phyloP scores from a whole-genome alignment of 1,139 yeast genomes.

The Hemisphaericaspora xylanilytica region DNA sequence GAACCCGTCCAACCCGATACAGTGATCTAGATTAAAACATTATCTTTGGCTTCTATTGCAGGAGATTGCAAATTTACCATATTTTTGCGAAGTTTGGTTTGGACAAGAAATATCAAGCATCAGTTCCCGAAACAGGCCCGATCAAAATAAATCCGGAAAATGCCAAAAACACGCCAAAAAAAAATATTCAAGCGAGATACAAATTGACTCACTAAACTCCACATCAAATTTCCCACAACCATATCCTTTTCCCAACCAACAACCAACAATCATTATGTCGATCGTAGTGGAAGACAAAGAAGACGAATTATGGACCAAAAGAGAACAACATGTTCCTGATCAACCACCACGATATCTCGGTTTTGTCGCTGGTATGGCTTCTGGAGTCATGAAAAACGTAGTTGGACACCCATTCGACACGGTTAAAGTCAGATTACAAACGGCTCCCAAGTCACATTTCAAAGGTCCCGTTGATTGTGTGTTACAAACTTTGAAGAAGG shows the following conservation, averaged over 20 bases:
- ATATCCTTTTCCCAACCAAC: too few species aligned
- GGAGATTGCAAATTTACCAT: too few species aligned
- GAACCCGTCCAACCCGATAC: too few species aligned
- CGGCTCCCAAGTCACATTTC: conserved; percentile 68
- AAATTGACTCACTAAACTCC: background rate
- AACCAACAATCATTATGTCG: too few species aligned
- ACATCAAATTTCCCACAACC: background rate
- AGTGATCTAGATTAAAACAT: too few species aligned
- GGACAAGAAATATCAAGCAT: too few species aligned
- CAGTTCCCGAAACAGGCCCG: too few species aligned
- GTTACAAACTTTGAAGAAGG: conserved; percentile 63
- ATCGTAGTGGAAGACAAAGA: conserved; percentile 30
- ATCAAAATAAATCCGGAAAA: too few species aligned
- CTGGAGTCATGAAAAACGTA: conserved; percentile 81
- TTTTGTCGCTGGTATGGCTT: conserved; percentile 82
- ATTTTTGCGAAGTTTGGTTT: too few species aligned
- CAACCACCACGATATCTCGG: conserved; percentile 64
- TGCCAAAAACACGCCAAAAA: too few species aligned
- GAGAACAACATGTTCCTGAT: conserved; percentile 12
- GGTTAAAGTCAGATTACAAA: conserved; percentile 82
- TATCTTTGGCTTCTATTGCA: too few species aligned
- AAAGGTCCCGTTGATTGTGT: conserved; percentile 84
- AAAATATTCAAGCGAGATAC: background rate
- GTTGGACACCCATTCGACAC: conserved; percentile 96
- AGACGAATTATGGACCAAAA: conserved; percentile 20